Evolutionary conservation across 2,329 filamentous ascomycete genomes (phyloP).

Genomic region (Colletotrichum euphorbiae): DNA sequence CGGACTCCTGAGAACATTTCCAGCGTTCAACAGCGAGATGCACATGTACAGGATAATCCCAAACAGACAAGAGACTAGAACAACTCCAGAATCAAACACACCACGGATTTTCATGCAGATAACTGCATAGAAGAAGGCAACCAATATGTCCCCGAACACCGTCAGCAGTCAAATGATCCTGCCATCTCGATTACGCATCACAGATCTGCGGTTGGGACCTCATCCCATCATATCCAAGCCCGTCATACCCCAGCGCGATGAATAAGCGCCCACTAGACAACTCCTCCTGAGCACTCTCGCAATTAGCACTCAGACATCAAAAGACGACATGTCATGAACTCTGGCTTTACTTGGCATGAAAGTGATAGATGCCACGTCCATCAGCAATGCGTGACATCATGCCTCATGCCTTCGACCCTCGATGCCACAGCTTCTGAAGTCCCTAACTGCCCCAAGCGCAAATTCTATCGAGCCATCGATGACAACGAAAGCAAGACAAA

Average conservation of each 20-base stretch:
- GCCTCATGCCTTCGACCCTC: constrained; percentile 5
- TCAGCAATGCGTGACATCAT: constrained; percentile 20
- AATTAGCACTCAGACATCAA: not conserved
- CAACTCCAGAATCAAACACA: too few species aligned
- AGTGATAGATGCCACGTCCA: not conserved
- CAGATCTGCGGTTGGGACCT: not conserved
- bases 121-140: too few species aligned
- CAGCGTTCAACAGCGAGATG: too few species aligned
- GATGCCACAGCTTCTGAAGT: not conserved
- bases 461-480: not conserved
- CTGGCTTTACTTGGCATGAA: constrained; percentile 17
- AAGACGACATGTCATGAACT: not conserved
- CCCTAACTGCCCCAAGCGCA: not conserved
- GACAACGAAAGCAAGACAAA: not conserved
- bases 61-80: too few species aligned
- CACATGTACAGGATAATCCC: too few species aligned
- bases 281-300: not conserved
- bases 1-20: too few species aligned
- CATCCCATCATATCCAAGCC: not conserved
- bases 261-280: not conserved
- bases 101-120: too few species aligned
- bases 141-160: too few species aligned
- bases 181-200: too few species aligned
- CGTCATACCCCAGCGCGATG: not conserved
- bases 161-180: too few species aligned